Conservation (phyloP, 1,284 basidiomycete genomes). For the Apiotrichum brassicae region DNA sequence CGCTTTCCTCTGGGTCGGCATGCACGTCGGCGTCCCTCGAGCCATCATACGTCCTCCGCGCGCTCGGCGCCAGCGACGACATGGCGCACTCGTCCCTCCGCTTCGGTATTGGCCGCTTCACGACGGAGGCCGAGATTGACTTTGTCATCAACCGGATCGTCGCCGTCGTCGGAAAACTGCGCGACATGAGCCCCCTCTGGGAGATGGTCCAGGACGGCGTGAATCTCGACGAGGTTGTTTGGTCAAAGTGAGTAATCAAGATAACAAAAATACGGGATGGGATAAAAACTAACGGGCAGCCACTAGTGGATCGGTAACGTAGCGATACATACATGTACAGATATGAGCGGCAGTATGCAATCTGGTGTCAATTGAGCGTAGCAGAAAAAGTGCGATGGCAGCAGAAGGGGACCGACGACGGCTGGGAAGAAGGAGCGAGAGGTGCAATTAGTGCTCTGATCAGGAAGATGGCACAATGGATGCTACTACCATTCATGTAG, state of each 20-base stretch:
- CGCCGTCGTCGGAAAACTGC: constrained; percentile 66
- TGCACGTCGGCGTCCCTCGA: constrained; percentile 98
- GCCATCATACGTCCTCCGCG: constrained; percentile 95
- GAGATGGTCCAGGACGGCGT: constrained; percentile 98
- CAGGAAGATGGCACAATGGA: too few species aligned
- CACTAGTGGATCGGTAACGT: too few species aligned
- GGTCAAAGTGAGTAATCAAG: constrained; percentile 59
- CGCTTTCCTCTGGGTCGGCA: constrained; percentile 93
- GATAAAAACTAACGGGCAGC: too few species aligned
- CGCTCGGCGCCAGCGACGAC: constrained; percentile 92
- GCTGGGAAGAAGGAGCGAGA: too few species aligned
- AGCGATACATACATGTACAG: too few species aligned
- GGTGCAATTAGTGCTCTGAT: too few species aligned
- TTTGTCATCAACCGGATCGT: constrained; percentile 88
- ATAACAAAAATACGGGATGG: too few species aligned
- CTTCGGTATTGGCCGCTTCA: constrained; percentile 97
- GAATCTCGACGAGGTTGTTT: constrained; percentile 86
- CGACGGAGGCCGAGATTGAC: constrained; percentile 94
- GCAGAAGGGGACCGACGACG: too few species aligned
- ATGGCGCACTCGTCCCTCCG: constrained; percentile 98
- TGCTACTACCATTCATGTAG: too few species aligned
- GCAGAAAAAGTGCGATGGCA: too few species aligned
- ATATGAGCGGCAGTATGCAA: too few species aligned
- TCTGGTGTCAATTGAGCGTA: too few species aligned
- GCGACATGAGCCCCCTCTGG: constrained; percentile 85